Conservation (phyloP, 2,329 filamentous ascomycete species). For the Diaporthe vexans region DNA sequence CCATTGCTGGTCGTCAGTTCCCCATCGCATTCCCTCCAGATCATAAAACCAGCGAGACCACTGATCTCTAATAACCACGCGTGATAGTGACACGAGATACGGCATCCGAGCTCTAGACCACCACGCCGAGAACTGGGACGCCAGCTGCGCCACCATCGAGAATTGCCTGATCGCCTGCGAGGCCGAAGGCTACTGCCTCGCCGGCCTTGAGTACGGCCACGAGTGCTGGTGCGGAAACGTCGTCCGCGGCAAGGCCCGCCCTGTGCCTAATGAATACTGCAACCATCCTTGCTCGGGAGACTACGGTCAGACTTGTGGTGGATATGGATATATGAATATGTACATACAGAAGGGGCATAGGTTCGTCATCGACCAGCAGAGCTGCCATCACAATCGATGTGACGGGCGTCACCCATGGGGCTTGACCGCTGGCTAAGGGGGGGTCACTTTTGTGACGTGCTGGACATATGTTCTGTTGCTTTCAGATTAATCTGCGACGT, state of each 20-base stretch:
- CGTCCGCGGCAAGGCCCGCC: neutral
- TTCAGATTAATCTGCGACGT: too few species aligned
- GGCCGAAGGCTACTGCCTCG: conserved; percentile 31
- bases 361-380: neutral
- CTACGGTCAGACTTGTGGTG: conserved; percentile 10
- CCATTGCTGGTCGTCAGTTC: neutral
- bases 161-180: conserved; percentile 25
- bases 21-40: neutral
- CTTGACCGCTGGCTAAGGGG: too few species aligned
- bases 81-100: neutral
- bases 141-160: conserved; percentile 3
- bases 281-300: conserved; percentile 17
- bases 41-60: too few species aligned
- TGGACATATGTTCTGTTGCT: too few species aligned
- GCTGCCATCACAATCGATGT: neutral
- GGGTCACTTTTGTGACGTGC: too few species aligned
- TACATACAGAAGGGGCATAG: neutral
- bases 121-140: conserved; percentile 6
- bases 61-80: too few species aligned
- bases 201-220: conserved; percentile 32
- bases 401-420: too few species aligned
- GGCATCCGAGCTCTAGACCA: conserved; percentile 22
- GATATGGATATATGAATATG: conserved; percentile 23
- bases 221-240: conserved; percentile 40
- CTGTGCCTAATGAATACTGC: conserved; percentile 13